Evolutionary conservation across 352 stramenopile species (phyloP).

Genomic region (Globisporangium takayamanum): DNA sequence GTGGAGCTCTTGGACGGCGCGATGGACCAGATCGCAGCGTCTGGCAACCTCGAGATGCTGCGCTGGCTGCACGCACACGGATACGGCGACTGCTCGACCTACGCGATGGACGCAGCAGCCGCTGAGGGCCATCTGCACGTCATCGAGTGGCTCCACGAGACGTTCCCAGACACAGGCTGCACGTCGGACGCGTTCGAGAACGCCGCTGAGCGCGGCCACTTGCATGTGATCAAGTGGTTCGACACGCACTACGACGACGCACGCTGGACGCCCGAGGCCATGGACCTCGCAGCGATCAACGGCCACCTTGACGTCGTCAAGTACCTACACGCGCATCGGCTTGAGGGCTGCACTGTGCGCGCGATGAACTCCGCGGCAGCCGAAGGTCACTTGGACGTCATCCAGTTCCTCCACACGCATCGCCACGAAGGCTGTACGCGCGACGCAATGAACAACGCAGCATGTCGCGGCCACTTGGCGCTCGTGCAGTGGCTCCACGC

Average conservation of each 20-base stretch:
- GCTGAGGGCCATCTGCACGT: constrained; percentile 18
- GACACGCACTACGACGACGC: constrained; percentile 10
- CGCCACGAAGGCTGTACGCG: constrained; percentile 9
- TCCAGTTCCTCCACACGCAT: constrained; percentile 12
- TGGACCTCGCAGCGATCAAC: constrained; percentile 13
- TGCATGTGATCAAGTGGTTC: constrained; percentile 13
- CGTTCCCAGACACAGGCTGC: constrained; percentile 7
- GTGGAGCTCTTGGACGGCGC: not conserved
- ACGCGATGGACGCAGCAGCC: constrained; percentile 19
- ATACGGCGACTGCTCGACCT: constrained; percentile 4
- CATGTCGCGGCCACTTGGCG: constrained; percentile 6
- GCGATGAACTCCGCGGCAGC: constrained; percentile 13
- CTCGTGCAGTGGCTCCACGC: constrained; percentile 13
- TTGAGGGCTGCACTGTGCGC: constrained; percentile 9
- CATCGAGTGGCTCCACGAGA: constrained; percentile 18
- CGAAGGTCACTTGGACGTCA: constrained; percentile 7
- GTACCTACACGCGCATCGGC: constrained; percentile 9
- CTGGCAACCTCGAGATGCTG: constrained; percentile 20
- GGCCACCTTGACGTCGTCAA: constrained; percentile 14
- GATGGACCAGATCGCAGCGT: constrained; percentile 16
- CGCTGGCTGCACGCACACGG: constrained; percentile 20
- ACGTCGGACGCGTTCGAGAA: constrained; percentile 17
- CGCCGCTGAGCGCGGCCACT: constrained; percentile 13
- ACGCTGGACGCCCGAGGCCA: constrained; percentile 5
- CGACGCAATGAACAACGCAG: constrained; percentile 14